Conservation (phyloP, 805 yeast genomes). For the Myxozyma neotropica region DNA sequence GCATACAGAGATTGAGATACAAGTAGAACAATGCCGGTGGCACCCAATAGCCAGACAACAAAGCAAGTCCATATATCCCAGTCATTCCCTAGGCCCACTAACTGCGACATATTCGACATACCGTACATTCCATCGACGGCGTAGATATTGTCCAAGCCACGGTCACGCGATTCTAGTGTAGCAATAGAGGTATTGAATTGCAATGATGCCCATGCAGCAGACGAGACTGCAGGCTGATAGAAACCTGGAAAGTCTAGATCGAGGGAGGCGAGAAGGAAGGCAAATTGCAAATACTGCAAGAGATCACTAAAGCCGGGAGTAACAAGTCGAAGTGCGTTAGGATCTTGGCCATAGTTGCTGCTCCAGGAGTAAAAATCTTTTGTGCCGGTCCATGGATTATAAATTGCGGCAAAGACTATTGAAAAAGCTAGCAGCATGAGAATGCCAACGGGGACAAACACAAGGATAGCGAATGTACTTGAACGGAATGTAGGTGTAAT, state of each 20-base stretch:
- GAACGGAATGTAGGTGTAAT: constrained; percentile 53
- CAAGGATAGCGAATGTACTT: constrained; percentile 47
- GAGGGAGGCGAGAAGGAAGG: constrained; percentile 58
- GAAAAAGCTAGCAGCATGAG: constrained; percentile 38
- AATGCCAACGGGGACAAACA: constrained; percentile 47
- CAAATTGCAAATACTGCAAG: constrained; percentile 59
- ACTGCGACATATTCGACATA: constrained; percentile 13
- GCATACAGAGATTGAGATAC: constrained; percentile 26
- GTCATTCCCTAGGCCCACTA: constrained; percentile 34
- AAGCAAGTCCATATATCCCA: constrained; percentile 44
- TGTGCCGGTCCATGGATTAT: constrained; percentile 61
- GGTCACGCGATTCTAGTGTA: constrained; percentile 12
- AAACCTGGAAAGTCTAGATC: constrained; percentile 61
- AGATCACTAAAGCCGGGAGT: constrained; percentile 57
- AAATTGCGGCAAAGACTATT: constrained; percentile 45
- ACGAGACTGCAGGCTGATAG: constrained; percentile 56
- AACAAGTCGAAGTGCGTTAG: constrained; percentile 54
- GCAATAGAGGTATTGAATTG: constrained; percentile 40
- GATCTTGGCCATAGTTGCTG: constrained; percentile 61
- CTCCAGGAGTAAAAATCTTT: constrained; percentile 55
- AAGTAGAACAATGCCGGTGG: constrained; percentile 32
- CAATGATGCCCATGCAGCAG: constrained; percentile 60
- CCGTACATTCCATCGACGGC: constrained; percentile 30
- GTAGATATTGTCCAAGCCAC: constrained; percentile 23
- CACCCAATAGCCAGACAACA: constrained; percentile 40